These are phyloP conservation scores for Claviceps quebecensis DNA, from an alignment of 2,329 filamentous ascomycete genomes.

Conservation along the genomic window DNA sequence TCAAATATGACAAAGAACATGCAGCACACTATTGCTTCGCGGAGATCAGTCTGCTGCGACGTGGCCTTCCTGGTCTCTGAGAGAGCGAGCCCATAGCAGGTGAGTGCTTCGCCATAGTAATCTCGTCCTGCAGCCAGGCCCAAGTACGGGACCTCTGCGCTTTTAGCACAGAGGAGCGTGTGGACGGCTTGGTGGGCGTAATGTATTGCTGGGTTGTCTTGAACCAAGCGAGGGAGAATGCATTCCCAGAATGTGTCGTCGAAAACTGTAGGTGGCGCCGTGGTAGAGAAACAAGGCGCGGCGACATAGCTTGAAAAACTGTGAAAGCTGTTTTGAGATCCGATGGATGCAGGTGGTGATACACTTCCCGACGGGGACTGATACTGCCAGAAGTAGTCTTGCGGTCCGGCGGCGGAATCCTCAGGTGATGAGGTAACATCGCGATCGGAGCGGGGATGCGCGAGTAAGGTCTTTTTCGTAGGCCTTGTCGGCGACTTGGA, in stretches of 20 bases:
- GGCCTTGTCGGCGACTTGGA: neutral
- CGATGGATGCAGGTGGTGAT: conserved; percentile 2
- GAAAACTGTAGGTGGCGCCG: conserved; percentile 12
- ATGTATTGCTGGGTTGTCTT: conserved; percentile 19
- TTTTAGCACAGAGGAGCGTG: conserved; percentile 17
- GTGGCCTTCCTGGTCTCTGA: conserved; percentile 13
- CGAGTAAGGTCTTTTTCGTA: neutral
- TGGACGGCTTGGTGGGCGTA: conserved; percentile 25
- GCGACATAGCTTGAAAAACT: neutral
- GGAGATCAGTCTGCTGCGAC: conserved; percentile 9
- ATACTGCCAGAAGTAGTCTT: conserved; percentile 3
- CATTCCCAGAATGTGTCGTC: conserved; percentile 21
- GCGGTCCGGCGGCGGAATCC: conserved; percentile 1
- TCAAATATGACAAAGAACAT: conserved; percentile 26
- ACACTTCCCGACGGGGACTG: conserved; percentile 1
- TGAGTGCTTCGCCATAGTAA: conserved; percentile 19
- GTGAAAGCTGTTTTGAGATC: conserved; percentile 1
- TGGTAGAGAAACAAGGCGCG: neutral
- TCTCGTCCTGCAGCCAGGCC: conserved; percentile 5
- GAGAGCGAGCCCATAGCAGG: conserved; percentile 20
- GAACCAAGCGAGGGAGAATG: conserved; percentile 20
- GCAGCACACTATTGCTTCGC: conserved; percentile 20
- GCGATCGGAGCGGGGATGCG: conserved; percentile 2
- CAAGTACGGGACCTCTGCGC: conserved; percentile 5
- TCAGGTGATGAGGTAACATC: conserved; percentile 5